phyloP scores from a whole-genome alignment of 345 rosid genomes.

The Lepidium sativum region DNA sequence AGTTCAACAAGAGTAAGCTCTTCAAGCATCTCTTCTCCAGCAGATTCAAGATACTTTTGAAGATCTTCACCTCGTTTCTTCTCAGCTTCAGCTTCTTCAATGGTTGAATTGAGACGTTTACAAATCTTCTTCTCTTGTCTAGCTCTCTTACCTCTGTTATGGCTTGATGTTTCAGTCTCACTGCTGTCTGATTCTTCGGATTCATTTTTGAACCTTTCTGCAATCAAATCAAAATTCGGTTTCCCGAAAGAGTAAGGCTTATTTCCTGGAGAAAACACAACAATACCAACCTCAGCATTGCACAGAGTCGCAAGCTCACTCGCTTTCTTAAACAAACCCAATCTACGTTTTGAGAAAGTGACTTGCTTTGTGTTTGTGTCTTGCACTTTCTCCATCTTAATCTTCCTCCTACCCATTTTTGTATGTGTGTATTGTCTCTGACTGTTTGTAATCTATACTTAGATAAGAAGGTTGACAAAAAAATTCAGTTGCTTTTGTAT shows the following conservation, averaged over 20 bases:
- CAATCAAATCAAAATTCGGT: slow-evolving; percentile 24
- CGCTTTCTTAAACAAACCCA: slow-evolving; percentile 35
- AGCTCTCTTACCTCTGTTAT: neutral
- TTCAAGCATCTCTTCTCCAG: slow-evolving; percentile 15
- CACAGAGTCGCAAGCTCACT: slow-evolving; percentile 32
- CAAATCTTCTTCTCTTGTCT: slow-evolving; percentile 14
- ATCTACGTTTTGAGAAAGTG: slow-evolving; percentile 33
- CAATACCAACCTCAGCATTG: slow-evolving; percentile 27
- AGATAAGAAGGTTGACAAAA: neutral
- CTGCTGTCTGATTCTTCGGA: neutral
- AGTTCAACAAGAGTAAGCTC: slow-evolving; percentile 22
- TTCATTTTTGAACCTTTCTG: slow-evolving; percentile 20
- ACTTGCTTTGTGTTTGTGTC: slow-evolving; percentile 30
- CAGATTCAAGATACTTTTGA: slow-evolving; percentile 12
- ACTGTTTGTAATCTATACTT: neutral
- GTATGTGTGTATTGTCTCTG: neutral
- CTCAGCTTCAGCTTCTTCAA: slow-evolving; percentile 9
- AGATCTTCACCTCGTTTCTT: slow-evolving; percentile 20
- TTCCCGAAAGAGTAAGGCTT: slow-evolving; percentile 32
- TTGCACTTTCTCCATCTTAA: slow-evolving; percentile 31
- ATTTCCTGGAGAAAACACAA: slow-evolving; percentile 32
- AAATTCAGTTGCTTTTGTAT: neutral
- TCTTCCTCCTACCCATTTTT: slow-evolving; percentile 32
- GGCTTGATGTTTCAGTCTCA: slow-evolving; percentile 2
- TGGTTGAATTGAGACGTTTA: slow-evolving; percentile 16